These are phyloP conservation scores for Thinopyrum obtusiflorum DNA, from an alignment of 202 grass and related monocot species.

Conservation along the genomic window DNA sequence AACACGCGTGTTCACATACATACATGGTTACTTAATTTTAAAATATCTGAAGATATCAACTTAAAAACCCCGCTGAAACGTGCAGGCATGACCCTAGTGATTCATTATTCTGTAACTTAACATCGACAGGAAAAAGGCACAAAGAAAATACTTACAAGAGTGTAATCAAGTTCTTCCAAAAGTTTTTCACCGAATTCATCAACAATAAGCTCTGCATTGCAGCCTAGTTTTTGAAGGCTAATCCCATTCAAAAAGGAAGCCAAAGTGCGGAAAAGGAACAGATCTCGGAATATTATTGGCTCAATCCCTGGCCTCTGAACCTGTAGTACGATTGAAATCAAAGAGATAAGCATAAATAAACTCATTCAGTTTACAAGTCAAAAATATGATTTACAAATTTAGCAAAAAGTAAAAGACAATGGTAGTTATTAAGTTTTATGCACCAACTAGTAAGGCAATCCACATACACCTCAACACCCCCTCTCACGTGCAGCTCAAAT, in stretches of 20 bases:
- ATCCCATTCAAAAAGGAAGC: conserved; percentile 97
- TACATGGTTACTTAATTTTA: neutral
- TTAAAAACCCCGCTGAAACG: neutral
- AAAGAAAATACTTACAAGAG: conserved; percentile 67
- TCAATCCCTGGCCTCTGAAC: conserved; percentile 96
- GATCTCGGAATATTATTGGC: conserved; percentile 95
- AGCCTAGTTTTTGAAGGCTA: conserved; percentile 94
- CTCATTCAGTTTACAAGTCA: neutral
- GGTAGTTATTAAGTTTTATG: neutral
- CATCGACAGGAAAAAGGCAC: neutral
- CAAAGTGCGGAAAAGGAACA: conserved; percentile 88
- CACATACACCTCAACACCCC: neutral
- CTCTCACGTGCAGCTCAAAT: neutral
- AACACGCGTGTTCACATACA: neutral
- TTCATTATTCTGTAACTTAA: neutral
- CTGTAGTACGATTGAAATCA: conserved; percentile 34
- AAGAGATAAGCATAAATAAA: neutral
- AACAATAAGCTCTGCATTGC: conserved; percentile 99
- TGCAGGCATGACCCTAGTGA: neutral
- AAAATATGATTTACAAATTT: neutral
- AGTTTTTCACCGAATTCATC: conserved; percentile 98
- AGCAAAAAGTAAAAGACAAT: neutral
- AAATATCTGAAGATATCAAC: neutral
- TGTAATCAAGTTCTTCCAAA: conserved; percentile 97
- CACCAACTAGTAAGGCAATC: neutral